These are phyloP conservation scores for Trametes cubensis DNA, from an alignment of 768 basidiomycete species.

Conservation along the genomic window DNA sequence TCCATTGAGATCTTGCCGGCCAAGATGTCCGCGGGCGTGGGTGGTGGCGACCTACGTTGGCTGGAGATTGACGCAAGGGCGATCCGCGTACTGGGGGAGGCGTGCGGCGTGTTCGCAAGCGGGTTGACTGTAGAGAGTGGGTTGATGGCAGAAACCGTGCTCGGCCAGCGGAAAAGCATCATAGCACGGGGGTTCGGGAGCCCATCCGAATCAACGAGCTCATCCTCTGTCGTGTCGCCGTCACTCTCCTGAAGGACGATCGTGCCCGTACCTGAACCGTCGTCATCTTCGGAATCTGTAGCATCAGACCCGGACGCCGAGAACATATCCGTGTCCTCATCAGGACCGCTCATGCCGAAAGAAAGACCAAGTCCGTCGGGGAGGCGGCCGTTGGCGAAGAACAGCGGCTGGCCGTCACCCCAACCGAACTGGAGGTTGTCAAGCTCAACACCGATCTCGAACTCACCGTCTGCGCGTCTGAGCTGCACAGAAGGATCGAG, in stretches of 20 bases:
- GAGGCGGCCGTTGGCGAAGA: conserved; percentile 24
- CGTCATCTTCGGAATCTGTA: conserved; percentile 48
- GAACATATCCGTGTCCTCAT: conserved; percentile 50
- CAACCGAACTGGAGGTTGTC: conserved; percentile 32
- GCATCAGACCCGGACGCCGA: conserved; percentile 43
- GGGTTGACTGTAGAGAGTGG: conserved; percentile 77
- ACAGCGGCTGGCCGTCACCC: conserved; percentile 27
- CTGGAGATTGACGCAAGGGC: conserved; percentile 33
- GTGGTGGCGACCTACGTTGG: conserved; percentile 44
- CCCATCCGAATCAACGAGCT: conserved; percentile 75
- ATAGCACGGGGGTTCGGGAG: conserved; percentile 78
- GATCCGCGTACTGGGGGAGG: conserved; percentile 30
- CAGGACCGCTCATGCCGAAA: conserved; percentile 34
- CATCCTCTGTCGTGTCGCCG: conserved; percentile 83
- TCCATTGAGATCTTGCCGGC: conserved; percentile 58
- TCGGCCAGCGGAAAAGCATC: conserved; percentile 69
- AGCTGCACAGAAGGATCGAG: conserved; percentile 32
- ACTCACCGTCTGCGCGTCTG: conserved; percentile 28
- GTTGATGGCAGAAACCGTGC: conserved; percentile 60
- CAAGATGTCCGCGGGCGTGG: conserved; percentile 70
- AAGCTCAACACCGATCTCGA: conserved; percentile 34
- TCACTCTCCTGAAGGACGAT: conserved; percentile 46
- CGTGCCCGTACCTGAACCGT: conserved; percentile 37
- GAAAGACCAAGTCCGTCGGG: conserved; percentile 27
- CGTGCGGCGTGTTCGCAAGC: conserved; percentile 31